phyloP scores from a whole-genome alignment of 805 yeast genomes.

The Wickerhamiella lipophila region DNA sequence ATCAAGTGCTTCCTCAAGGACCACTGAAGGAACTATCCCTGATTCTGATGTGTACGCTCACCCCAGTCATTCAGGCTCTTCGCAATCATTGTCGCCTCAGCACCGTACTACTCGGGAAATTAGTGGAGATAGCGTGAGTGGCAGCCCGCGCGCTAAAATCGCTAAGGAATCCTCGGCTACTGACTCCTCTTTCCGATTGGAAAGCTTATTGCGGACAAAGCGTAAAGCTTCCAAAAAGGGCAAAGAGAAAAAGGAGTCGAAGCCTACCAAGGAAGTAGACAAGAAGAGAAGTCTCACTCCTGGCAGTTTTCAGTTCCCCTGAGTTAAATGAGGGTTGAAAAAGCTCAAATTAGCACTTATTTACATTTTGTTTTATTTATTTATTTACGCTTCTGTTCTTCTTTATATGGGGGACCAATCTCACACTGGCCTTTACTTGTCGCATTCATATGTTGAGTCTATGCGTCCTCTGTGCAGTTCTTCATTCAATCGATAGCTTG shows the following conservation, averaged over 20 bases:
- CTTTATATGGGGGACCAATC: no score
- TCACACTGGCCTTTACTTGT: no score
- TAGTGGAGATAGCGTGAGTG: not conserved
- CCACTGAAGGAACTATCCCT: not conserved
- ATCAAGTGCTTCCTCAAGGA: not conserved
- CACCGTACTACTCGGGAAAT: not conserved
- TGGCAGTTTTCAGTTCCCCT: constrained; percentile 1
- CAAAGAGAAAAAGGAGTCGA: constrained; percentile 13
- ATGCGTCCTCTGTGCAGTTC: no score
- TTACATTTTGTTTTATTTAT: not conserved
- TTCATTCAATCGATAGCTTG: no score
- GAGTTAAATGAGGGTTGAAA: no score
- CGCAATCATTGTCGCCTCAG: not conserved
- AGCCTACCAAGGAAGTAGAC: not conserved
- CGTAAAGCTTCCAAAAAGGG: constrained; percentile 11
- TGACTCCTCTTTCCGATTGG: constrained; percentile 29
- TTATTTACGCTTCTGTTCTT: no score
- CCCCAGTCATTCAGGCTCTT: not conserved
- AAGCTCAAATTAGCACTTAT: no score
- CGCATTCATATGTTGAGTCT: no score
- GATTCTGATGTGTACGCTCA: not conserved
- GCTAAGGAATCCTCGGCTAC: constrained; percentile 9
- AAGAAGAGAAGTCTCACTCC: not conserved
- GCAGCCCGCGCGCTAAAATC: not conserved
- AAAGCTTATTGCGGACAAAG: constrained; percentile 26